phyloP scores from a whole-genome alignment of 345 rosid species.

The Boechera divaricarpa region DNA sequence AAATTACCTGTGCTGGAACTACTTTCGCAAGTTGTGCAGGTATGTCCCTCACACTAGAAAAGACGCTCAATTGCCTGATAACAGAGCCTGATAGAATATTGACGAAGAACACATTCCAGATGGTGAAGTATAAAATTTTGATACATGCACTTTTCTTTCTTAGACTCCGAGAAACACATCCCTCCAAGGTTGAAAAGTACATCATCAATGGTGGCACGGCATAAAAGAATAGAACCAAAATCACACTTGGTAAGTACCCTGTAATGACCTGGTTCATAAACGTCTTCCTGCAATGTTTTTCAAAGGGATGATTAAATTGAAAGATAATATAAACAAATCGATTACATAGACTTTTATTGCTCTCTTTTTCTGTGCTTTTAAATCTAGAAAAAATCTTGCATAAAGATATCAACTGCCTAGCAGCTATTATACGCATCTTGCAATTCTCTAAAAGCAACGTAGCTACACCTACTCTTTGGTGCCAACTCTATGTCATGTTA shows the following conservation, averaged over 20 bases:
- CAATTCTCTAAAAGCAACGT: conserved; percentile 1
- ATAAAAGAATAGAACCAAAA: conserved; percentile 66
- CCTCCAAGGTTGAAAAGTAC: conserved; percentile 81
- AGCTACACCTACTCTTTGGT: conserved; percentile 11
- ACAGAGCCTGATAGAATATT: conserved; percentile 84
- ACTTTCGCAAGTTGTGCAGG: conserved; percentile 74
- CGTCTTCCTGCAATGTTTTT: conserved; percentile 51
- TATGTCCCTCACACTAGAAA: conserved; percentile 66
- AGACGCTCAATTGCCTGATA: conserved; percentile 56
- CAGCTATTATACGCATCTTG: conserved; percentile 6
- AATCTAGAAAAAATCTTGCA: neutral
- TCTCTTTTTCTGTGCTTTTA: neutral
- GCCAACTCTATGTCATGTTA: conserved; percentile 12
- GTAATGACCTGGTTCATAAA: conserved; percentile 64
- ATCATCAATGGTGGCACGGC: conserved; percentile 92
- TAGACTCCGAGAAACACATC: conserved; percentile 69
- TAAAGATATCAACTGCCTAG: conserved; percentile 7
- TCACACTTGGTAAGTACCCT: conserved; percentile 97
- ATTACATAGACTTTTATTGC: neutral
- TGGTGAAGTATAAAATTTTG: conserved; percentile 81
- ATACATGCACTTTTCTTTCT: conserved; percentile 87
- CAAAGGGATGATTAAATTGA: conserved; percentile 13
- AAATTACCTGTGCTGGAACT: conserved; percentile 76
- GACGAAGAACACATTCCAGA: conserved; percentile 94
- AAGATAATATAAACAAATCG: neutral